A percentile compares a stretch with the other conserved stretches of the same genome.
phyloP scores from a whole-genome alignment of 2,329 filamentous ascomycete species.

The Leptographium wingfieldii region DNA sequence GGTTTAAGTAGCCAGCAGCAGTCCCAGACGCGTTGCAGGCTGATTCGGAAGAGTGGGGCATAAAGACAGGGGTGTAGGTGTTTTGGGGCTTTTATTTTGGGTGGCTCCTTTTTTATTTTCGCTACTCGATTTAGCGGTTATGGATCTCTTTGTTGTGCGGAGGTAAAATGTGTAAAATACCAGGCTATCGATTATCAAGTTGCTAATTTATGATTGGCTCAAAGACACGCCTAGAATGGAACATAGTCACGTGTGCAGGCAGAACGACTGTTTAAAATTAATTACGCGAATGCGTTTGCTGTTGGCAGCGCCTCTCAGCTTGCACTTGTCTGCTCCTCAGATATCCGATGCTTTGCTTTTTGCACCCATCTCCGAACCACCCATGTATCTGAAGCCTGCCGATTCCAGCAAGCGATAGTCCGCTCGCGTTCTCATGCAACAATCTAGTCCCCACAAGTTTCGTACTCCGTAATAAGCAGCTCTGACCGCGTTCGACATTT shows the following conservation, averaged over 20 bases:
- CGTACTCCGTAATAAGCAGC: background rate
- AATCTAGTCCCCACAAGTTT: too few species aligned
- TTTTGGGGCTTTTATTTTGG: background rate
- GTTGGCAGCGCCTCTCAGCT: too few species aligned
- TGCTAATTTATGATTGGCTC: conserved; percentile 3
- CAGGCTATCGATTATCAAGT: background rate
- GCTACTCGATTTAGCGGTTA: background rate
- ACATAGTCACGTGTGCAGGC: background rate
- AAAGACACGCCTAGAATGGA: background rate
- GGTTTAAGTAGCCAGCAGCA: conserved; percentile 24
- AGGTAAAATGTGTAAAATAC: background rate
- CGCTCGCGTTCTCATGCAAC: too few species aligned
- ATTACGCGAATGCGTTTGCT: too few species aligned
- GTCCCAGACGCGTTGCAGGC: conserved; percentile 19
- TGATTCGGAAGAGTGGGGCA: conserved; percentile 17
- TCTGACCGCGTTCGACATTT: background rate
- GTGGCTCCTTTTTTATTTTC: background rate
- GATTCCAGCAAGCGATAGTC: too few species aligned
- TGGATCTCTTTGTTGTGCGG: background rate
- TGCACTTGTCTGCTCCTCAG: too few species aligned
- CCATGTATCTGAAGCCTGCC: too few species aligned
- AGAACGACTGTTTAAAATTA: background rate
- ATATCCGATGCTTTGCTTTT: too few species aligned
- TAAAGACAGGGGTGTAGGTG: background rate
- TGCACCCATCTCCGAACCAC: too few species aligned